Evolutionary conservation across 306 rosid genomes (phyloP).

Genomic region (Trifolium pratense): DNA sequence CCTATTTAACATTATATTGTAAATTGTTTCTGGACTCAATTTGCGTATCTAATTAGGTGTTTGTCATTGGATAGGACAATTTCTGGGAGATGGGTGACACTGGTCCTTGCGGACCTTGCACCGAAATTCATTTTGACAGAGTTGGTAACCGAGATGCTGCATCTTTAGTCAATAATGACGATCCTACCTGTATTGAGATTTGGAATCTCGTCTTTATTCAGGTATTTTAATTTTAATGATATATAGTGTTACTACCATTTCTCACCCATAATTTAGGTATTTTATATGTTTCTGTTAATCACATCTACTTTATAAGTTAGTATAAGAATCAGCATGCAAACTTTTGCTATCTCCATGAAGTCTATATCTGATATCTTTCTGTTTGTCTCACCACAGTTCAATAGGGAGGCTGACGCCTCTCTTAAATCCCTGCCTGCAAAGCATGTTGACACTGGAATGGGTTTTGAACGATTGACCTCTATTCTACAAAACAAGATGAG

Average conservation of each 20-base stretch:
- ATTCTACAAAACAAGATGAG: slow-evolving; percentile 88
- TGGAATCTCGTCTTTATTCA: slow-evolving; percentile 98
- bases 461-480: slow-evolving; percentile 93
- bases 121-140: slow-evolving; percentile 95
- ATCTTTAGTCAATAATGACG: slow-evolving; percentile 83
- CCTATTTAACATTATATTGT: background rate
- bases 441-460: slow-evolving; percentile 98
- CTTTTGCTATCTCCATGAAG: background rate
- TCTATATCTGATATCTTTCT: slow-evolving; percentile 20
- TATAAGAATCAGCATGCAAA: slow-evolving; percentile 23
- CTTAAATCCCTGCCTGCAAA: slow-evolving; percentile 87
- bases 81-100: slow-evolving; percentile 99
- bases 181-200: slow-evolving; percentile 95
- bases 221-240: slow-evolving; percentile 52
- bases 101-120: slow-evolving; percentile 99
- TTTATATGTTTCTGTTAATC: slow-evolving; percentile 20
- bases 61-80: slow-evolving; percentile 70
- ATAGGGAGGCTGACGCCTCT: slow-evolving; percentile 90
- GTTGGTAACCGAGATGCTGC: slow-evolving; percentile 97
- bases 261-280: background rate
- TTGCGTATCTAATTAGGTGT: slow-evolving; percentile 34
- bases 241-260: slow-evolving; percentile 3
- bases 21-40: slow-evolving; percentile 4
- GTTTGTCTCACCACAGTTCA: slow-evolving; percentile 58
- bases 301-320: background rate